Base-by-base conservation (phyloP, 1,139 yeast genomes). In the Taiozyma sp. region DNA sequence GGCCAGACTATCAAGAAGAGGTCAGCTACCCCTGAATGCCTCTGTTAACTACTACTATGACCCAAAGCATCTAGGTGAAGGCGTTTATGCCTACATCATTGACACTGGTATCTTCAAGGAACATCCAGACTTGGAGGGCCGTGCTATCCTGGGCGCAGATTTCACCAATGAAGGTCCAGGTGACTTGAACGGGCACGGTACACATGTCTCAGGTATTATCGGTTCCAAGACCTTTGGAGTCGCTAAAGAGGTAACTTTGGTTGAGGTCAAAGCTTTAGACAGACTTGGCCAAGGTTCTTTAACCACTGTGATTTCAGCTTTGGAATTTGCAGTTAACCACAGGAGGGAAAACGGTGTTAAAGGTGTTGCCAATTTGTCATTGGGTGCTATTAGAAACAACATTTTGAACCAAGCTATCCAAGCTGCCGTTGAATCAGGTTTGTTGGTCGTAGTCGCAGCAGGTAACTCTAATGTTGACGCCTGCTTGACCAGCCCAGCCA, bases 201-300 rank as follows among this genome's bases (percentile, higher is more conserved):
- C 96, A 0, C 96, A 90, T 68, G 96, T 90, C 1, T 95, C 96
- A 0, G 96, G 97, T 0, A 68, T 89, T 7, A 79, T 89, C 39
- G 96, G 95, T 0, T 87, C 96, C 0, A 68, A 65, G 40, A 79
- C 84, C 0, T 89, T 75, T 65, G 96, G 97, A 0, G 93, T 87
- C 1, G 86, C 96, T 14, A 90, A 90, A 61, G 69, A 76, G 30
- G 83, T 77, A 13, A 76, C 74, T 23, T 65, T 89, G 4, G 72
- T 87, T 13, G 92, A 86, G 45, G 81, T 91, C 14, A 90, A 89
- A 61, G 89, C 89, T 0, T 71, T 90, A 45, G 81, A 83, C 56
- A 64, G 66, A 13, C 62, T 65, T 44, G 97, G 97, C 0, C 76
- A 79, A 34, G 96, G 96, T 0, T 74, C 82, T 3, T 68, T 85